Base-by-base conservation (phyloP, 495 filamentous ascomycete genomes). In the Penicillium desertorum region DNA sequence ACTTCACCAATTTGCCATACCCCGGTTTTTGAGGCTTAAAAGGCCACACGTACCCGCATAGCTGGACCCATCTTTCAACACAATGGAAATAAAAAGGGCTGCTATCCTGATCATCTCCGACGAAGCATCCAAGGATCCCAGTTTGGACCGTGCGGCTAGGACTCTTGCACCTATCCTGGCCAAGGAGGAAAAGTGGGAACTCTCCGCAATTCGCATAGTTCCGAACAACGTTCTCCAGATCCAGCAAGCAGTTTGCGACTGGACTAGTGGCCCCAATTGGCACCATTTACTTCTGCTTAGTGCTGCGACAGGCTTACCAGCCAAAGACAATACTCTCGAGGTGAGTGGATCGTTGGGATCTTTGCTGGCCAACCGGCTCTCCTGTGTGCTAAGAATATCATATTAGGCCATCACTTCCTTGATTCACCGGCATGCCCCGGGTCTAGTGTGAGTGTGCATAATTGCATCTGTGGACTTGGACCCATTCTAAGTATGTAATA, bases 281-380 rank as follows among this genome's bases (percentile, higher is more conserved):
- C 62, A 84, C 16, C 92, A 96, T 72, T 73, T 98, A 45, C 82
- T 98, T 50, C 71, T 96, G 46, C 88, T 91, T 2, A 97, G 89
- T 11, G 94, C 94, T 49, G 94, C 94, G 10, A 98, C 94, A 7
- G 94, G 94, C 5, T 98, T 98, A 72, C 87, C 95, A 14, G 72
- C 86, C 16, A 83, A 87, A 49, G 94, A 98, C 73, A 76, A 78
- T 51, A 98, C 94, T 0, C 95, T 95, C 16, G 94, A 98, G 77
- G 88, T 89, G 69, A 43, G 81, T 70, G 4, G 51, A 46, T 49
- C 14, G 5, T 49, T 45, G 23, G 19, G 29, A 42, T 45, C n/a
- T 32, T 32, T 41, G n/a, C 14, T 34, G 32, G 32, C 11, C 32
- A 34, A 4, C 32, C 32, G 32, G 32, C 4, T 34, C 11, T 34